Conservation (phyloP, 2,329 filamentous ascomycete species). For the Alternaria alternata region DNA sequence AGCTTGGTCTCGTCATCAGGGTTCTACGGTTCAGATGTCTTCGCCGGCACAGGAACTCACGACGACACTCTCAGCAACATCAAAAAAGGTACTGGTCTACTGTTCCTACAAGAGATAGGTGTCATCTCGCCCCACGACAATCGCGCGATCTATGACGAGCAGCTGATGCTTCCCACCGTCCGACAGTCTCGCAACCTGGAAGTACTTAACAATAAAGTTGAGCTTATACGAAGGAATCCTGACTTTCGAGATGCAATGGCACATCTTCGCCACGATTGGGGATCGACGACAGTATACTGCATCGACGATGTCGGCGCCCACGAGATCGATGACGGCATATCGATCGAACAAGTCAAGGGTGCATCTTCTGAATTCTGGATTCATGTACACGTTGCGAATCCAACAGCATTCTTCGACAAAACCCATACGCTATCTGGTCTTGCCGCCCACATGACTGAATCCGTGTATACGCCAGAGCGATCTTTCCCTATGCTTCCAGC, state of each 20-base stretch:
- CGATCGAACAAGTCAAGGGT: constrained; percentile 67
- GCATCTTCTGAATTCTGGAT: constrained; percentile 70
- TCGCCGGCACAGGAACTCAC: constrained; percentile 26
- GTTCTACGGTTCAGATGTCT: constrained; percentile 62
- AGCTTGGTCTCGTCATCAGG: constrained; percentile 68
- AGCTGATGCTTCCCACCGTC: constrained; percentile 61
- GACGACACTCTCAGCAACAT: constrained; percentile 14
- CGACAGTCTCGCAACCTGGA: constrained; percentile 56
- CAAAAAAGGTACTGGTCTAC: constrained; percentile 58
- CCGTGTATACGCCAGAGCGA: constrained; percentile 65
- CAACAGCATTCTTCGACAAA: constrained; percentile 72
- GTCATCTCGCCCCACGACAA: constrained; percentile 76
- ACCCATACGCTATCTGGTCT: constrained; percentile 66
- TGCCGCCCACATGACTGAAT: constrained; percentile 66
- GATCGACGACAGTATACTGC: constrained; percentile 70
- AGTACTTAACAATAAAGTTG: constrained; percentile 48
- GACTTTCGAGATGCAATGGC: constrained; percentile 63
- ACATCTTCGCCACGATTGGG: constrained; percentile 67
- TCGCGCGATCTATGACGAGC: constrained; percentile 66
- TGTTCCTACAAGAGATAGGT: constrained; percentile 79
- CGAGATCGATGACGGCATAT: constrained; percentile 83
- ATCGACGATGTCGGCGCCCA: constrained; percentile 73
- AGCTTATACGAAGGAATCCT: constrained; percentile 33
- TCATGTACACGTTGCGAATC: constrained; percentile 81
- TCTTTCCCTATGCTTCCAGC: constrained; percentile 66